Evolutionary conservation across 129 eudicot genomes (phyloP).

Genomic region (Sambucus nigra): DNA sequence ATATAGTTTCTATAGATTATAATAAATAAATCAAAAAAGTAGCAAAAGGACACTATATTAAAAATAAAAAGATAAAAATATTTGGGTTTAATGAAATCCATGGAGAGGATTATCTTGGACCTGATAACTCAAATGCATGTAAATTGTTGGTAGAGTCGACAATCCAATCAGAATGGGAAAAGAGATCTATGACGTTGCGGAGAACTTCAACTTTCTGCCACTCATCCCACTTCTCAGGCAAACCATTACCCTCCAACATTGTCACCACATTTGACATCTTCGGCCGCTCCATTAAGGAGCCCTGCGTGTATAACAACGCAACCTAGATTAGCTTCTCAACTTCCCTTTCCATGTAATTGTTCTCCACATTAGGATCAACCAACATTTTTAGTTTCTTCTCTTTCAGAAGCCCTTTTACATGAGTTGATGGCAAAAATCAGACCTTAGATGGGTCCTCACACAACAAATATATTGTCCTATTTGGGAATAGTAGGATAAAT

Average conservation of each 20-base stretch:
- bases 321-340: slow-evolving; percentile 79
- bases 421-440: no score
- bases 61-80: no score
- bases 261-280: slow-evolving; percentile 87
- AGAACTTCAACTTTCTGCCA: slow-evolving; percentile 86
- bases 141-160: slow-evolving; percentile 64
- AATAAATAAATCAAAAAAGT: background rate
- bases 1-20: no score
- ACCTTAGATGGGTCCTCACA: no score
- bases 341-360: slow-evolving; percentile 51
- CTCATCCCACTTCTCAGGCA: slow-evolving; percentile 90
- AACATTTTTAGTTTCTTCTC: slow-evolving; percentile 76
- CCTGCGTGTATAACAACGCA: slow-evolving; percentile 71
- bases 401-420: slow-evolving; percentile 84
- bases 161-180: slow-evolving; percentile 75
- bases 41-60: background rate
- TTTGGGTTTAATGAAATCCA: no score
- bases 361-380: slow-evolving; percentile 67
- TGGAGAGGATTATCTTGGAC: slow-evolving; percentile 58
- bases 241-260: slow-evolving; percentile 89
- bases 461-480: no score
- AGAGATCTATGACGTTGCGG: slow-evolving; percentile 62
- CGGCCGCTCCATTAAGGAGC: slow-evolving; percentile 75
- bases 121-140: slow-evolving; percentile 68
- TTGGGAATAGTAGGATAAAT: no score